Base-by-base conservation (phyloP, 352 stramenopile genomes). In the Blastocystis sp. region DNA sequence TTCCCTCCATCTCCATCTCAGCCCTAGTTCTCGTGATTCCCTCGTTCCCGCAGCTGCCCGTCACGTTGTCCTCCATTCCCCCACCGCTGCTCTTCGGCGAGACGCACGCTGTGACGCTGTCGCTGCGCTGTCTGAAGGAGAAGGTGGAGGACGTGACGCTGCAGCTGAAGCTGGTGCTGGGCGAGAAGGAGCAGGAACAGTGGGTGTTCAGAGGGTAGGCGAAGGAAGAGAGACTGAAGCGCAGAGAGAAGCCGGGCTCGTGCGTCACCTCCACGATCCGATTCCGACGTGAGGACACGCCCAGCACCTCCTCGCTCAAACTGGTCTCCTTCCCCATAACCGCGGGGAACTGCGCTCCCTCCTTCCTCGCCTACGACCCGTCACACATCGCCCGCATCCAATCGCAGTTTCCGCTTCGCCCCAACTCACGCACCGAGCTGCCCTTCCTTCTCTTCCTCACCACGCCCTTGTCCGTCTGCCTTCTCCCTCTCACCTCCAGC, bases 201-300 rank as follows among this genome's bases (percentile, higher is more conserved):
- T 79, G 69, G 69, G 40, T 62, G 7, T 79, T 65, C 28, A 43
- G 62, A n/a, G 69, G 69, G 69, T 79, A 34, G 19, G 40, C 3
- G 23, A 14, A 14, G 48, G 2, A 9, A 1, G 1, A 62, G 21
- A 19, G 21, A 41, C 0, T 40, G 1, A 28, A 43, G 19, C 4
- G 0, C 62, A 79, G 69, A 60, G 62, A 38, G 23, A 79, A 79
- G 48, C 69, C 69, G 10, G 69, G 69, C n/a, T 79, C 60, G 21
- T 79, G 10, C 34, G 48, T 79, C 2, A 79, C 17, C 40, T 62
- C 69, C 11, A 62, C 40, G 7, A 62, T 79, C n/a, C 21, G 60
- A 3, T 3, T 79, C 1, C 43, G 17, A 2, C 5, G 38, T 14
- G 69, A 79, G 19, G 28, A 5, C 4, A 21, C 10, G 5, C 28